Evolutionary conservation across 257 asterid species (phyloP).

Genomic region (Sherardia arvensis): DNA sequence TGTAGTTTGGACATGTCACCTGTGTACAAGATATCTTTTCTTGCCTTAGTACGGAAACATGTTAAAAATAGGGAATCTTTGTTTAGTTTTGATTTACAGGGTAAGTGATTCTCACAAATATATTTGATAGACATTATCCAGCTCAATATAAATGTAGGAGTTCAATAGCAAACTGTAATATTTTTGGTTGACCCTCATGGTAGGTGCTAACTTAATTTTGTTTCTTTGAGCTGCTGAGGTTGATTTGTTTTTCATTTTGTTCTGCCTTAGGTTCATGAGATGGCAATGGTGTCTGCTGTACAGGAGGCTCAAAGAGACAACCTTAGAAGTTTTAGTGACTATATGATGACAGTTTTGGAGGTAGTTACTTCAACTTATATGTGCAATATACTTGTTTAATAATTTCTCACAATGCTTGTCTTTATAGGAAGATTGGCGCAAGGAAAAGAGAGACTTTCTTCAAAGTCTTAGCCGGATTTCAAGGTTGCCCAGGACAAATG

Average conservation of each 20-base stretch:
- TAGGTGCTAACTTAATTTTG: not conserved
- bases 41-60: not conserved
- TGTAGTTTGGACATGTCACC: not conserved
- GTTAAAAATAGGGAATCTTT: not conserved
- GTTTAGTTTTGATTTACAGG: not conserved
- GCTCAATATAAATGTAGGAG: not conserved
- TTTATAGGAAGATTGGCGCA: slow-evolving; percentile 92
- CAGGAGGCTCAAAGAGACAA: slow-evolving; percentile 97
- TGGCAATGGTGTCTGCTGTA: slow-evolving; percentile 95
- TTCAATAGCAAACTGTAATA: not conserved
- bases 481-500: slow-evolving; percentile 67
- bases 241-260: slow-evolving; percentile 10
- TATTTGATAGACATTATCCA: not conserved
- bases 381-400: not conserved
- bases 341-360: slow-evolving; percentile 95
- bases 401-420: slow-evolving; percentile 14
- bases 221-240: slow-evolving; percentile 4
- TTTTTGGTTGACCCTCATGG: not conserved
- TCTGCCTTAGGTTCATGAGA: slow-evolving; percentile 78
- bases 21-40: not conserved
- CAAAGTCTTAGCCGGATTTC: slow-evolving; percentile 84
- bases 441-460: slow-evolving; percentile 80
- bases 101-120: not conserved
- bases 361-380: slow-evolving; percentile 29
- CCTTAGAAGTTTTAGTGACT: slow-evolving; percentile 72